Base-by-base conservation (phyloP, 2,329 filamentous ascomycete species). In the Ascochyta clinopodiicola region DNA sequence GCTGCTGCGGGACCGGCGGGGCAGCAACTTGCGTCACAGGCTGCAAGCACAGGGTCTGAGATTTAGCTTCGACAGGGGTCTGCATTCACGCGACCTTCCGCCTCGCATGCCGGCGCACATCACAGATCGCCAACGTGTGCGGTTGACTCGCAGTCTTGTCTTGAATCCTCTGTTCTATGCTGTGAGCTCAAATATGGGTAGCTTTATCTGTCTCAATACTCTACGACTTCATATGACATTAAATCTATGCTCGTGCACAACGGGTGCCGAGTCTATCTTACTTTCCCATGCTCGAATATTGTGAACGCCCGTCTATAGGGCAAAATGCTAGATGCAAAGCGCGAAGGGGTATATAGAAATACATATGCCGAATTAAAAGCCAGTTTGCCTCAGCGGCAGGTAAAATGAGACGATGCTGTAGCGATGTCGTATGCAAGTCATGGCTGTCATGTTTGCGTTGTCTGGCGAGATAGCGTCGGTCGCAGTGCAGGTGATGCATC, bases 401-500 rank as follows among this genome's bases (percentile, higher is more conserved):
- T 21, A 34, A 10, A 37, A 27, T 31, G 12, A n/a, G 13, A 13
- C 12, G n/a, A 40, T 40, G 9, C 2, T 25, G 17, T 25, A 17
- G 38, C 21, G 10, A 40, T 40, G 21, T 27, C 22, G 38, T 25
- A 8, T n/a, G 21, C 24, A 27, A 27, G 15, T 40, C 38, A 27
- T 27, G 6, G 4, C 19, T 25, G 22, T 27, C 24, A 45, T 37
- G 46, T 31, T 38, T 50, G 52, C 32, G 52, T 56, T 8, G 46
- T 51, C 43, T 56, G 52, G 31, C 52, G 52, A 8, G 52, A 56
- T 15, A 56, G 27, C 44, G 15, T 44, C 4, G 47, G 53, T 36
- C 53, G 53, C 7, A 51, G 27, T 24, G 53, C 48, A 31, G 65
- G 68, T n/a, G 58, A 46, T 8, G 73, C 68, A 19, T 80, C 78